Base-by-base conservation (phyloP, 177 flowering plant genomes). In the Vitis hybrid region DNA sequence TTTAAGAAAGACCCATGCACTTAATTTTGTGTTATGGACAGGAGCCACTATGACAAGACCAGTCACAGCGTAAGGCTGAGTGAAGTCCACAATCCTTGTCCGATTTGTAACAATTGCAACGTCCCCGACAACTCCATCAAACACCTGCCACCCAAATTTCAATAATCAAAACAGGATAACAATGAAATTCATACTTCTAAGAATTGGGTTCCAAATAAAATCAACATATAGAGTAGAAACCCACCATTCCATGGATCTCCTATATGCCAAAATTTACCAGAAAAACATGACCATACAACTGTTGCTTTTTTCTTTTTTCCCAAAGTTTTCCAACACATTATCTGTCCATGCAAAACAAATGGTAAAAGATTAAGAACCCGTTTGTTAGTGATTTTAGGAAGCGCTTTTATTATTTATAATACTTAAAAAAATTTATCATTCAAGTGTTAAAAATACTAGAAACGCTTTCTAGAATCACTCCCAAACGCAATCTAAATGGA, bases 71-170 rank as follows among this genome's bases (percentile, higher is more conserved):
- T 81, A 92, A 56, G 97, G 97, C 85, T 92, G 97, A 57, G 93
- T 83, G 61, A 90, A 92, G 74, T 92, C 97, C 39, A 82, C 95
- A 67, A 81, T 70, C 70, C 48, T 85, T 60, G 93, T 92, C 71
- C 97, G 72, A 79, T 86, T 84, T 63, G 90, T 85, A 32, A 81
- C 84, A 73, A 92, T 84, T 18, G 94, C 78, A 74, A 90, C 84
- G 80, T 92, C 97, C 51, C 97, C 97, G 74, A 89, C 83, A 55
- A 85, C 97, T 54, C 81, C 93, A 84, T 90, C 97, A 82, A 81
- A 80, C 57, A 65, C 86, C 97, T 91, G 69, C 58, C 21, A 68
- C 19, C 60, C 67, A 60, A 66, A 45, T 39, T 1, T 51, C 19
- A 70, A 23, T 39, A 45, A 56, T 65, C 18, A 48, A 66, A 60